These are phyloP conservation scores for Ophiocordyceps sinensis DNA, from an alignment of 2,329 filamentous ascomycete genomes.

Conservation along the genomic window DNA sequence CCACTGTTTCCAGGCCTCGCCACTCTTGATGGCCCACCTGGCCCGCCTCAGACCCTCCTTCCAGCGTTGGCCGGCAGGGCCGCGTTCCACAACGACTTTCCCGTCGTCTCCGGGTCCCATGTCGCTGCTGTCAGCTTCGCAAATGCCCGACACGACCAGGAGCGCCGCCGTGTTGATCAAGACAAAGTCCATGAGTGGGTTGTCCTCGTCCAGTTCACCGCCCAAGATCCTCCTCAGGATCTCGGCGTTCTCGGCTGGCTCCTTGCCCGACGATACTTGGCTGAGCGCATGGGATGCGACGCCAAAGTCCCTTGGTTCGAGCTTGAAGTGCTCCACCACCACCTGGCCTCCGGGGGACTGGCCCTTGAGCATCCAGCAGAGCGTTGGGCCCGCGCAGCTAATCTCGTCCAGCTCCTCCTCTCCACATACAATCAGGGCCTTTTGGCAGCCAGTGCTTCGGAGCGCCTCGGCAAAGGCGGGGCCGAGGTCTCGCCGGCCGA, in stretches of 20 bases:
- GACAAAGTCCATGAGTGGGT: conserved; percentile 86
- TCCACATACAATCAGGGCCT: conserved; percentile 84
- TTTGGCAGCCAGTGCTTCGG: conserved; percentile 57
- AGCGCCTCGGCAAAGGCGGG: conserved; percentile 81
- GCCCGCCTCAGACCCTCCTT: conserved; percentile 86
- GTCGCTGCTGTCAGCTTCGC: conserved; percentile 65
- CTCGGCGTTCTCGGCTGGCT: conserved; percentile 72
- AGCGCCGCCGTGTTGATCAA: conserved; percentile 86
- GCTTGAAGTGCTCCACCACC: conserved; percentile 59
- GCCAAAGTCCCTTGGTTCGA: conserved; percentile 80
- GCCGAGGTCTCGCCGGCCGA: conserved; percentile 75
- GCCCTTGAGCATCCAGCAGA: conserved; percentile 69
- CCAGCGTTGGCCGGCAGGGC: conserved; percentile 79
- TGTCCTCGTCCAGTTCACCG: conserved; percentile 56
- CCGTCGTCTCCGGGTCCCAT: conserved; percentile 75
- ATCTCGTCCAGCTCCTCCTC: conserved; percentile 93
- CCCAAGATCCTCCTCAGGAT: conserved; percentile 67
- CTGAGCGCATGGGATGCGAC: conserved; percentile 57
- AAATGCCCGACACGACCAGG: conserved; percentile 73
- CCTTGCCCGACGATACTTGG: conserved; percentile 71
- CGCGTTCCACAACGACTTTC: conserved; percentile 64
- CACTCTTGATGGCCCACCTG: conserved; percentile 75
- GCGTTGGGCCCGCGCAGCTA: conserved; percentile 74
- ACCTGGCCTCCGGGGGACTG: conserved; percentile 24
- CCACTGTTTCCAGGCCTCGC: conserved; percentile 75